Evolutionary conservation across 2,329 filamentous ascomycete species (phyloP).

Genomic region (Sarocladium oryzae): DNA sequence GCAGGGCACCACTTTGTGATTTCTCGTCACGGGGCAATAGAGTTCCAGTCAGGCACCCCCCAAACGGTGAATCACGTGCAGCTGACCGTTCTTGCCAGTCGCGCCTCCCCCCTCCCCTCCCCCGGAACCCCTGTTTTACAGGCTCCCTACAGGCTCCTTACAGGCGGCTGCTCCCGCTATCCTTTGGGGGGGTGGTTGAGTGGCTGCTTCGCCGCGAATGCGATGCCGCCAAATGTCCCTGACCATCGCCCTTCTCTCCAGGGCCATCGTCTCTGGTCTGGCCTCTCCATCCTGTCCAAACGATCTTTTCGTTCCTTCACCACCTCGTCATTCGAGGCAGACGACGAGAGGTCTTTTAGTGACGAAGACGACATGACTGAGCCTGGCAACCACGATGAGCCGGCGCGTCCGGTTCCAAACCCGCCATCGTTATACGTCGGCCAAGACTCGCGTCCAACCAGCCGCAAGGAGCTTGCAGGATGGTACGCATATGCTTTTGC

Average conservation of each 20-base stretch:
- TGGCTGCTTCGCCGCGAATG: no score
- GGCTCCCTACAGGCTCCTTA: not conserved
- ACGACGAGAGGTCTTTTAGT: slow-evolving; percentile 56
- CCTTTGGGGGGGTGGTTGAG: no score
- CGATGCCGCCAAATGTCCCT: slow-evolving; percentile 7
- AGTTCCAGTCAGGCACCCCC: slow-evolving; percentile 1
- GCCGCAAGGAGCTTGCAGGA: slow-evolving; percentile 76
- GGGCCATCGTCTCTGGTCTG: slow-evolving; percentile 38
- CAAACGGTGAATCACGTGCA: not conserved
- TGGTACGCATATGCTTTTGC: slow-evolving; percentile 98
- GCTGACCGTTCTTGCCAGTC: not conserved
- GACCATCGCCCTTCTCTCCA: slow-evolving; percentile 33
- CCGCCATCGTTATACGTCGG: slow-evolving; percentile 58
- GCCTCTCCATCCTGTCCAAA: slow-evolving; percentile 46
- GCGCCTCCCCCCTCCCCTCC: no score
- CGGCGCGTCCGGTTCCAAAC: slow-evolving; percentile 14
- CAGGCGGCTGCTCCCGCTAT: slow-evolving; percentile 7
- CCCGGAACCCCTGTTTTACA: no score
- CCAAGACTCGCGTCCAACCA: slow-evolving; percentile 86
- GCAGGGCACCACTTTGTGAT: not conserved
- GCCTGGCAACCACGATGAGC: slow-evolving; percentile 20
- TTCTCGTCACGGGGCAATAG: not conserved
- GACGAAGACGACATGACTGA: slow-evolving; percentile 26
- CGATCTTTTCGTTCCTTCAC: slow-evolving; percentile 48
- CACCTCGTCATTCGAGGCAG: slow-evolving; percentile 60